Percentiles rank a stretch among this genome's conserved stretches.
These are phyloP conservation scores for Mycena olivaceomarginata DNA, from an alignment of 768 basidiomycete genomes.

Conservation along the genomic window DNA sequence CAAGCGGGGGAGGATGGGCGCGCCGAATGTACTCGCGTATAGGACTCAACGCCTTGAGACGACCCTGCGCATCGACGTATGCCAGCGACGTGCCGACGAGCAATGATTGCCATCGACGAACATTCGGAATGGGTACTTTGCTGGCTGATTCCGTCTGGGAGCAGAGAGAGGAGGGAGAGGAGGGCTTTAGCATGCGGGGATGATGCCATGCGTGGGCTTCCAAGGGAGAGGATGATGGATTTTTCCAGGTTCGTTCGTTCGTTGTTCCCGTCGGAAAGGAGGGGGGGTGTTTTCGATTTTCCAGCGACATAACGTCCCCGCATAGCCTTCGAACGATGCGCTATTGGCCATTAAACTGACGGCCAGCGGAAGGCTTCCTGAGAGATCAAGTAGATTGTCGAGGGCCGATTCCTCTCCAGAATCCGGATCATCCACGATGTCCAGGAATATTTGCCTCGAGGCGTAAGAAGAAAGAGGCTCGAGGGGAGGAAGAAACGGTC, in stretches of 20 bases:
- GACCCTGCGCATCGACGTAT: not conserved
- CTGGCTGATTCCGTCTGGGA: not conserved
- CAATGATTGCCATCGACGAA: not conserved
- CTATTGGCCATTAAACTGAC: not conserved
- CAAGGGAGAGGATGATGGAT: not conserved
- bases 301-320: not conserved
- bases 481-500: not conserved
- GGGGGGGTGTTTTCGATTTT: not conserved
- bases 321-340: not conserved
- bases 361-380: not conserved
- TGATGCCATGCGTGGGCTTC: not conserved
- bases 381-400: not conserved
- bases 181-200: not conserved
- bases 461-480: not conserved
- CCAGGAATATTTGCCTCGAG: constrained; percentile 1
- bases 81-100: not conserved
- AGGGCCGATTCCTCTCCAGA: not conserved
- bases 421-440: not conserved
- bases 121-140: not conserved
- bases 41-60: not conserved
- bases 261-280: not conserved
- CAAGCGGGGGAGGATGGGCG: not conserved
- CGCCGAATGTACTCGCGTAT: not conserved
- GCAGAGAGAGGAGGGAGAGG: not conserved
- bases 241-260: not conserved